Evolutionary conservation across 345 rosid genomes (phyloP).

Genomic region (Citrus unshiu): DNA sequence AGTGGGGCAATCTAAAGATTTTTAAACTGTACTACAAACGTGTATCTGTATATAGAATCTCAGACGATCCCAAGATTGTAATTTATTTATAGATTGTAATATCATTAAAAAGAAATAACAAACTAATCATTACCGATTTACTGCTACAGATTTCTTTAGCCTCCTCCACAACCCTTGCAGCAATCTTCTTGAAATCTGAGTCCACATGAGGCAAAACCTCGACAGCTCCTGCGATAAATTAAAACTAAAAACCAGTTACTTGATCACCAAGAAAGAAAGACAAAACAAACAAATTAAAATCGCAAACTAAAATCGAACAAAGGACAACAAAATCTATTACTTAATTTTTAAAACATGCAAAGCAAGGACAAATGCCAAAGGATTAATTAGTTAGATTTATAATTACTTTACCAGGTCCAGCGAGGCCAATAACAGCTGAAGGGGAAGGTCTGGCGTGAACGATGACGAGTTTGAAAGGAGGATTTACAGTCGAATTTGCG

Average conservation of each 20-base stretch:
- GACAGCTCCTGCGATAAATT: conserved; percentile 47
- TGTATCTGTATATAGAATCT: rapidly evolving
- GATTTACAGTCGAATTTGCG: conserved; percentile 42
- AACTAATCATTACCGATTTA: conserved; percentile 45
- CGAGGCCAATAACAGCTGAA: conserved; percentile 53
- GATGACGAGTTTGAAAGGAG: conserved; percentile 73
- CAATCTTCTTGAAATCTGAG: conserved; percentile 65
- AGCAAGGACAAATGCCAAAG: not conserved
- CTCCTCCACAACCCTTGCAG: conserved; percentile 60
- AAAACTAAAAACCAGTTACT: not conserved
- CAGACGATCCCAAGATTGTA: too few species aligned
- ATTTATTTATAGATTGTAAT: too few species aligned
- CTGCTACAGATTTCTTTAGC: conserved; percentile 52
- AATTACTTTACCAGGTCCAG: conserved; percentile 63
- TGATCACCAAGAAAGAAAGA: not conserved
- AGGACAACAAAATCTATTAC: not conserved
- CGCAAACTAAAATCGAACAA: not conserved
- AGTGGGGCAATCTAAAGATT: too few species aligned
- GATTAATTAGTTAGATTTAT: not conserved
- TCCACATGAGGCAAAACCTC: conserved; percentile 70
- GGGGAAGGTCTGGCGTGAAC: conserved; percentile 82
- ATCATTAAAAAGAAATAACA: too few species aligned
- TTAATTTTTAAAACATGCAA: too few species aligned
- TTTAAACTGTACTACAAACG: too few species aligned
- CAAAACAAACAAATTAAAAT: not conserved